Conservation (phyloP, 2,329 filamentous ascomycete genomes). For the Ophidiomyces ophidiicola region DNA sequence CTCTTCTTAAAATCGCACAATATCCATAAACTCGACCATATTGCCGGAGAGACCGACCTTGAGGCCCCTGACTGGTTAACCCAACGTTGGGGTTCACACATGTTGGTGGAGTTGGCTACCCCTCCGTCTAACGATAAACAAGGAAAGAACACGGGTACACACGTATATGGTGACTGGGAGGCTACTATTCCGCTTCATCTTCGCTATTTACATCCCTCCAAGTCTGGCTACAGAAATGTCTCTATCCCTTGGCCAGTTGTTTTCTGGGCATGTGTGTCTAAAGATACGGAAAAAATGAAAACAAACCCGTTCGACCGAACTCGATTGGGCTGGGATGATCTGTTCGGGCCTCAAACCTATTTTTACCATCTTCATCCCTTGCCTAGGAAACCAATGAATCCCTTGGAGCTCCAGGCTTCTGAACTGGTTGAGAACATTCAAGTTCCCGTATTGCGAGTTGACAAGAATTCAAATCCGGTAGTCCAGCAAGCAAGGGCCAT, state of each 20-base stretch:
- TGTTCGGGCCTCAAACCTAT: slow-evolving; percentile 64
- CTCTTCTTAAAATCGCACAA: slow-evolving; percentile 75
- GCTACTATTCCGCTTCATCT: slow-evolving; percentile 64
- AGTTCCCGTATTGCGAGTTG: slow-evolving; percentile 54
- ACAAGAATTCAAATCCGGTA: slow-evolving; percentile 35
- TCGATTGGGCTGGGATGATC: slow-evolving; percentile 72
- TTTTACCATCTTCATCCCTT: slow-evolving; percentile 66
- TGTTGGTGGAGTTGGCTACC: slow-evolving; percentile 60
- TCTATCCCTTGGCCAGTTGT: slow-evolving; percentile 68
- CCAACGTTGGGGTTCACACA: slow-evolving; percentile 62
- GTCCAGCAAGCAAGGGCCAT: slow-evolving; percentile 29
- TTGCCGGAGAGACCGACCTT: slow-evolving; percentile 69
- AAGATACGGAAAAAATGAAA: slow-evolving; percentile 46
- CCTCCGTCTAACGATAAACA: slow-evolving; percentile 27
- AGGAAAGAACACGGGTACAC: not conserved
- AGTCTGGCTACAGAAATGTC: slow-evolving; percentile 42
- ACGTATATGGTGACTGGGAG: slow-evolving; percentile 20
- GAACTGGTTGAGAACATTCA: slow-evolving; percentile 43
- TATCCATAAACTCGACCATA: slow-evolving; percentile 53
- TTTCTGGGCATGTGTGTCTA: slow-evolving; percentile 75
- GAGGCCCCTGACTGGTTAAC: slow-evolving; percentile 80
- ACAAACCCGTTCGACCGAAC: slow-evolving; percentile 73
- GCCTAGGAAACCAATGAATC: slow-evolving; percentile 17
- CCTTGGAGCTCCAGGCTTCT: slow-evolving; percentile 2
- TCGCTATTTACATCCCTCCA: slow-evolving; percentile 59